Evolutionary conservation across 2,329 filamentous ascomycete species (phyloP), one percentile per base, ranked within the genome.

Genomic region (Zasmidium citrigriseum): DNA sequence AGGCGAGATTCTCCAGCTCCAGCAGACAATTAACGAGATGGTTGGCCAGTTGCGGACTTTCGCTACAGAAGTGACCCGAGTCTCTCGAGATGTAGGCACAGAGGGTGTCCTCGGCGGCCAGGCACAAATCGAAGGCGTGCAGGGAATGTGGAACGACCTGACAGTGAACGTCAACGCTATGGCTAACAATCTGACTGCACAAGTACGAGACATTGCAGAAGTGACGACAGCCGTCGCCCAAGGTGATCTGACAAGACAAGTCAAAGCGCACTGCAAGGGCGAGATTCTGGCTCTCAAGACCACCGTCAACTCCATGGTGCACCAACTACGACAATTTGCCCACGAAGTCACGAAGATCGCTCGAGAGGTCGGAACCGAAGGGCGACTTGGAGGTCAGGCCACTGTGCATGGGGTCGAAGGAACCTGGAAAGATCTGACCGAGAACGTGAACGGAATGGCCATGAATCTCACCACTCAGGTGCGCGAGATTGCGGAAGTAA

Each of bases 1-100:
- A 74, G 93, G 93, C 70, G 95, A 99, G 78, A 98, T 99, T 68
- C 79, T 96, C 53, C 91, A 96, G 72, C 81, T 99, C 58, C 97
- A 99, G 77, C 91, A 95, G 70, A 99, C 93, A 1, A 86, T 88
- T 69, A 88, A 88, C 65, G 82, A 80, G 67, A 88, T 88, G 85
- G 85, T 88, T 72, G 84, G 86, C 64, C 81, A 86, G 66, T 73
- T 87, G n/a, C 84, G 85, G 62, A 86, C 83, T 0, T 87, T 87
- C 68, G 84, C 84, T 20, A 86, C 84, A 52, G 82, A 87, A 72
- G 84, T 87, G 63, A 86, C 84, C 55, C 84, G 85, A 70, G 84
- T 87, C 50, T 84, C 84, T 52, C 80, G 83, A 64, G 84, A 87
- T 72, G 84, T 87, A 73, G 84, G 84, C 47, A 86, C 83, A 9